A percentile compares a stretch with the other conserved stretches of the same genome.
Evolutionary conservation across 306 rosid genomes (phyloP).

Genomic region (Malus sylvestris): DNA sequence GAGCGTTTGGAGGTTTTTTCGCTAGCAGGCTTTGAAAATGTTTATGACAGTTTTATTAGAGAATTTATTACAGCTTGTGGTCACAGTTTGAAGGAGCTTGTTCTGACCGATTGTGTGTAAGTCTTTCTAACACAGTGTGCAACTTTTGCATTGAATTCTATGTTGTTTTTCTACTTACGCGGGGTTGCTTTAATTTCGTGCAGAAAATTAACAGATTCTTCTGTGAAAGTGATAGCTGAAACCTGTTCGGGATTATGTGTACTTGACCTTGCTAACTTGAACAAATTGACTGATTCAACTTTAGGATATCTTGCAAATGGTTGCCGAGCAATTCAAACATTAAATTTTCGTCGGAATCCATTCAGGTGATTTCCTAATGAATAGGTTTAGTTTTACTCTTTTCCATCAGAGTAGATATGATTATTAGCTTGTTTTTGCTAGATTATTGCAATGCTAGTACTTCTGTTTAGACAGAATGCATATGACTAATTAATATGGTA

Average conservation of each 20-base stretch:
- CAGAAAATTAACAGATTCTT: conserved; percentile 73
- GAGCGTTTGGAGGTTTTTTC: conserved; percentile 63
- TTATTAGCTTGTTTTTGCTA: conserved; percentile 4
- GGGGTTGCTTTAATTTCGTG: conserved; percentile 20
- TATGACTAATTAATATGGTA: not conserved
- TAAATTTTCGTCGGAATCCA: conserved; percentile 48
- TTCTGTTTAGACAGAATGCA: not conserved
- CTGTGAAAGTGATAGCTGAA: conserved; percentile 57
- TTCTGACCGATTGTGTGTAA: conserved; percentile 65
- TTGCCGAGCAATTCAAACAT: conserved; percentile 43
- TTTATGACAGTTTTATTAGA: conserved; percentile 45
- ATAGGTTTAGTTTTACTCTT: not conserved
- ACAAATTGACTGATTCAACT: conserved; percentile 54
- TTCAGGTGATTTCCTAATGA: conserved; percentile 52
- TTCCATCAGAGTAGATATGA: not conserved
- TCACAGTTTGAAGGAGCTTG: conserved; percentile 65
- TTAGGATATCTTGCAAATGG: conserved; percentile 59
- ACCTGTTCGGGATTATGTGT: conserved; percentile 42
- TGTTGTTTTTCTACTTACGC: conserved; percentile 12
- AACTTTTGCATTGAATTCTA: not conserved
- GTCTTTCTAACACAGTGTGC: conserved; percentile 16
- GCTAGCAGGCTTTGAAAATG: conserved; percentile 51
- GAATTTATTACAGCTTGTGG: conserved; percentile 39
- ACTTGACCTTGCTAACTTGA: conserved; percentile 49
- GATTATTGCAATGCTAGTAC: not conserved